A percentile compares a stretch with the other conserved stretches of the same genome.
Conservation (phyloP, 2,329 filamentous ascomycete species). For the Hymenoscyphus linearis region DNA sequence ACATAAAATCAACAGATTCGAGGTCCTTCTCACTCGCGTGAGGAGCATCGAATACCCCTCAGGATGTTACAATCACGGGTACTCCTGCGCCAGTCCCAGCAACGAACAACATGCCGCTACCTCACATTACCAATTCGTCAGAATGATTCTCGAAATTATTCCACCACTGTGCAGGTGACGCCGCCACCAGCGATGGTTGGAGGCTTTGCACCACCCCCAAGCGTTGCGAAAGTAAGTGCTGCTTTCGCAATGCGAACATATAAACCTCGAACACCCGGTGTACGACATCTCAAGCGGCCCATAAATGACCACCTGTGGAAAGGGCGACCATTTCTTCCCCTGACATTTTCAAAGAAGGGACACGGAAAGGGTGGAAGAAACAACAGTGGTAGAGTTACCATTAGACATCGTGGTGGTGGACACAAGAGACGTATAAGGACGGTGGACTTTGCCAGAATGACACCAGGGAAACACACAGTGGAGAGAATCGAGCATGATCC, state of each 20-base stretch:
- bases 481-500: conserved; percentile 97
- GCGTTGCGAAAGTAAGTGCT: conserved; percentile 36
- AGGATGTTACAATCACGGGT: conserved; percentile 63
- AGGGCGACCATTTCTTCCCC: conserved; percentile 71
- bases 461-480: conserved; percentile 77
- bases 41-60: conserved; percentile 18
- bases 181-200: conserved; percentile 34
- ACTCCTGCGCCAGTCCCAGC: conserved; percentile 40
- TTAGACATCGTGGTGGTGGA: conserved; percentile 88
- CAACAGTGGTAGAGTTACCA: conserved; percentile 75
- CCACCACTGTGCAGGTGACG: conserved; percentile 38
- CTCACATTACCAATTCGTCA: conserved; percentile 36
- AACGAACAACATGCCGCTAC: conserved; percentile 42
- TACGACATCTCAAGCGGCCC: conserved; percentile 84
- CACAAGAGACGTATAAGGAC: conserved; percentile 87
- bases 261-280: conserved; percentile 86
- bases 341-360: conserved; percentile 90
- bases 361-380: conserved; percentile 92
- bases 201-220: conserved; percentile 41
- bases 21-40: background rate
- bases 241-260: conserved; percentile 65
- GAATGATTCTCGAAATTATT: conserved; percentile 46
- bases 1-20: conserved; percentile 2
- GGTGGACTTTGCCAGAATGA: conserved; percentile 78
- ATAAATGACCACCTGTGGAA: conserved; percentile 98